Evolutionary conservation across 169 alveolate species (phyloP).

Genomic region (Plasmodium blacklocki): DNA sequence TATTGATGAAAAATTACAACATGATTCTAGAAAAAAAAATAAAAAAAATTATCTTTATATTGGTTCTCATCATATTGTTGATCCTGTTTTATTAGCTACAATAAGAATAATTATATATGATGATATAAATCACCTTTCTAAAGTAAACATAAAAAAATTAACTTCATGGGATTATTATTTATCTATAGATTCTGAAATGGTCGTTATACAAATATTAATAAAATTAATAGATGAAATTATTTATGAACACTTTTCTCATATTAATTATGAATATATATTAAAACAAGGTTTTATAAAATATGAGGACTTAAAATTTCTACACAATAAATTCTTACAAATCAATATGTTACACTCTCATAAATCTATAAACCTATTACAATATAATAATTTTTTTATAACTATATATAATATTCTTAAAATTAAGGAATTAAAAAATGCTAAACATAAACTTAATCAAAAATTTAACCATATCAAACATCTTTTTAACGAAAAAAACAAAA

Average conservation of each 20-base stretch:
- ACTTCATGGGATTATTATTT: conserved; percentile 44
- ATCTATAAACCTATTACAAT: conserved; percentile 22
- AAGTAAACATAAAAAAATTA: conserved; percentile 32
- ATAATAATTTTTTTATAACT: conserved; percentile 55
- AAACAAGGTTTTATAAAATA: conserved; percentile 50
- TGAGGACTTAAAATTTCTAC: conserved; percentile 46
- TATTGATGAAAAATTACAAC: conserved; percentile 63
- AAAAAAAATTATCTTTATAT: conserved; percentile 52
- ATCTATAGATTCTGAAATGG: conserved; percentile 50
- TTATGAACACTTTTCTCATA: conserved; percentile 55
- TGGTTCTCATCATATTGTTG: conserved; percentile 47
- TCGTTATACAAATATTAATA: conserved; percentile 50
- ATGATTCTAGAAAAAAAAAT: conserved; percentile 12
- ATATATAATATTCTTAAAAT: conserved; percentile 55
- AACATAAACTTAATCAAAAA: conserved; percentile 16
- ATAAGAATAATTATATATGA: conserved; percentile 57
- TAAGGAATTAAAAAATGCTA: conserved; percentile 55
- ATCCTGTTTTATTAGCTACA: conserved; percentile 68
- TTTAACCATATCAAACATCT: conserved; percentile 30
- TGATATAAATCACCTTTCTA: conserved; percentile 53
- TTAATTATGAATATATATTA: conserved; percentile 69
- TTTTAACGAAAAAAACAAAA: neutral
- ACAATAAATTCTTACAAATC: conserved; percentile 68
- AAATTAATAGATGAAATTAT: conserved; percentile 71
- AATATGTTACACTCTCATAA: conserved; percentile 65